A percentile compares a stretch with the other conserved stretches of the same genome.
phyloP scores from a whole-genome alignment of 176 grass and related monocot genomes.

The Dendrocalamus sinicus region DNA sequence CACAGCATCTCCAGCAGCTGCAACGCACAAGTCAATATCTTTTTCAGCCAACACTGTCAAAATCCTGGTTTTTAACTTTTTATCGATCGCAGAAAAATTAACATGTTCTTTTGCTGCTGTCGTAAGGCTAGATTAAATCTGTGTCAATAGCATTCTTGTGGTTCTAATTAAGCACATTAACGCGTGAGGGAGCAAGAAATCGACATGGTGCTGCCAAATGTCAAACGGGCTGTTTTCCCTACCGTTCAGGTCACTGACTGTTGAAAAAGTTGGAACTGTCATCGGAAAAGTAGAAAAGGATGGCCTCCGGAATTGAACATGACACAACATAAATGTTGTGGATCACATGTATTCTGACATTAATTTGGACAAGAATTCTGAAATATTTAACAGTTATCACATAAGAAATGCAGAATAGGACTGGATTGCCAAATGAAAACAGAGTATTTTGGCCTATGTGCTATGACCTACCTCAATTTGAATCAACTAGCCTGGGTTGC shows the following conservation, averaged over 20 bases:
- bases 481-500: no score
- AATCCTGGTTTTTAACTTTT: background rate
- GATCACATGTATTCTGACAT: no score
- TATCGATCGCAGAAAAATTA: background rate
- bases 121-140: no score
- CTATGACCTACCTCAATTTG: no score
- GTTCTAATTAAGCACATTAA: background rate
- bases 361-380: background rate
- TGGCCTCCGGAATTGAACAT: background rate
- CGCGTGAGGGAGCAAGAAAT: background rate
- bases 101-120: background rate
- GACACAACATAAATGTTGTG: no score
- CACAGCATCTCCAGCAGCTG: slow-evolving; percentile 94
- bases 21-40: background rate
- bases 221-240: background rate
- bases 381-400: background rate
- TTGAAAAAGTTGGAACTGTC: background rate
- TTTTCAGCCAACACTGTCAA: background rate
- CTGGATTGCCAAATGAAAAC: no score
- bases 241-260: background rate
- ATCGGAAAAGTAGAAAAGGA: background rate
- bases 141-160: background rate
- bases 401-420: background rate
- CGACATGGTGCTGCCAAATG: background rate
- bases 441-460: no score